phyloP scores from a whole-genome alignment of 441 rosid genomes.

The Adansonia grandidieri region DNA sequence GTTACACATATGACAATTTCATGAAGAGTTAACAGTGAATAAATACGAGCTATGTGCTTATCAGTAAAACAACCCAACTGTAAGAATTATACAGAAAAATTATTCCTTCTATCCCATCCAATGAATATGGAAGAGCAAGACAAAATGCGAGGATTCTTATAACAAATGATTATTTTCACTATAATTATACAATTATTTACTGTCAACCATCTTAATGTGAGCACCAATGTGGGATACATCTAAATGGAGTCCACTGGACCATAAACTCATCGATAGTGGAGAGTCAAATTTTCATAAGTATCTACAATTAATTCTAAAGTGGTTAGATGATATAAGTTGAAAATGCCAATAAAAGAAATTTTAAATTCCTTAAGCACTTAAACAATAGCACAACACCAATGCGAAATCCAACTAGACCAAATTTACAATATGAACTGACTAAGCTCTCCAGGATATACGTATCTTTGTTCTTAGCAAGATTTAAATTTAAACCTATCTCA shows the following conservation, averaged over 20 bases:
- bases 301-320: neutral
- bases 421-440: neutral
- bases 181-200: neutral
- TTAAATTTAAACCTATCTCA: neutral
- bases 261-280: neutral
- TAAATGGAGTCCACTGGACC: neutral
- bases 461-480: neutral
- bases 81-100: neutral
- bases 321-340: neutral
- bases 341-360: neutral
- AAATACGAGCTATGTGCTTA: neutral
- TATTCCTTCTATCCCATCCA: neutral
- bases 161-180: neutral
- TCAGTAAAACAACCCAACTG: neutral
- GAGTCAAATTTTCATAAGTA: neutral
- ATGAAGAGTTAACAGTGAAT: neutral
- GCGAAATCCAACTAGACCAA: neutral
- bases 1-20: neutral
- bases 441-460: neutral
- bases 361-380: neutral
- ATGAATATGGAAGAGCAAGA: neutral
- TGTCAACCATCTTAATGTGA: neutral
- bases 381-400: neutral
- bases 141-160: neutral
- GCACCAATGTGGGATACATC: neutral